Evolutionary conservation across 2,329 filamentous ascomycete species (phyloP), one percentile per base, ranked within the genome.

Genomic region (Ophiostoma tasmaniense): DNA sequence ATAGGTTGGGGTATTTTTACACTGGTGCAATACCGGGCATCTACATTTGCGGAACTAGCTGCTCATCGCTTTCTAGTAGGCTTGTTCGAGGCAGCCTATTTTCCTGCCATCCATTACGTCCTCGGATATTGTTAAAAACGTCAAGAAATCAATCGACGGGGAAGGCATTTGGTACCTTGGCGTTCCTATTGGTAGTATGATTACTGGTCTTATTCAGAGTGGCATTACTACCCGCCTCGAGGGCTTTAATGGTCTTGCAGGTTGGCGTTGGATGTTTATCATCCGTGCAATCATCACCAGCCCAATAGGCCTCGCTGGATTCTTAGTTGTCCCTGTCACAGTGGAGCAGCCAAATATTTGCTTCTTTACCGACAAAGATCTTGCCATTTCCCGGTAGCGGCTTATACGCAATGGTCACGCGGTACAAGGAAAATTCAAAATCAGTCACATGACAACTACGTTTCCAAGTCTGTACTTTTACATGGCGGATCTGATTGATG

Each of bases 81-180:
- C 6, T 70, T 77, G 25, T 76, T 77, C 37, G 77, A 78, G 68
- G 73, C 70, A 25, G 72, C 72, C 1, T 76, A 76, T 65, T 77
- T 73, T 8, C 76, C 76, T 0, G 72, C 73, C 62, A 71, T 77
- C 8, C 70, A 76, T 13, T 78, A 75, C 52, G 70, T 78, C 0
- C 68, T 78, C 3, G 76, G 76, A 4, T 73, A 83, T 0, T 89
- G 87, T 87, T 89, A 89, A 72, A 88, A 82, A 0, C 80, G 81
- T 25, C 78, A 80, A 13, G 87, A 89, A 71, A 80, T 89, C 0
- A 85, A 85, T 0, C 89, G 89, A 73, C 81, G 87, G 2, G 85
- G 81, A 3, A 3, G 86, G 84, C 39, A 84, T 89, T 66, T 89
- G 89, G 73, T 87, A 85, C 0, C 81, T 84, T 0, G 86, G 84